Conservation (phyloP, 768 basidiomycete species). For the Auricularia auricula-judae region DNA sequence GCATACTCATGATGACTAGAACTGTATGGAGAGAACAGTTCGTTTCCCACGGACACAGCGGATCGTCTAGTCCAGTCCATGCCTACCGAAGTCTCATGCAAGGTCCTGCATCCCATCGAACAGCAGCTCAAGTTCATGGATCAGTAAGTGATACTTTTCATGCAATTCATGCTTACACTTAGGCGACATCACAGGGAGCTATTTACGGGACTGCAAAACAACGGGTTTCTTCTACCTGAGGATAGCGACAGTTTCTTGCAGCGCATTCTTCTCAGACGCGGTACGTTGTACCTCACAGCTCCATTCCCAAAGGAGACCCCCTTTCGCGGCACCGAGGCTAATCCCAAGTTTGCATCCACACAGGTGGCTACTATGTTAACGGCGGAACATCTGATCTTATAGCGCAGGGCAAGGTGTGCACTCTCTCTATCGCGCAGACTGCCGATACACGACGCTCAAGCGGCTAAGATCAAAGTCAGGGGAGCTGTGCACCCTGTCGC, state of each 20-base stretch:
- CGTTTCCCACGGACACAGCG: not conserved
- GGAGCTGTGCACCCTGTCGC: not conserved
- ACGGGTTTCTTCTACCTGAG: slow-evolving; percentile 52
- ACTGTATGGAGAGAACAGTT: not conserved
- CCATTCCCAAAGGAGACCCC: too few species aligned
- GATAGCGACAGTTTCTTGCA: slow-evolving; percentile 20
- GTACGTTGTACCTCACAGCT: not conserved
- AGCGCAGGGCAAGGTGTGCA: slow-evolving; percentile 1
- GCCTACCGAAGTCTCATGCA: not conserved
- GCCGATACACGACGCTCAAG: not conserved
- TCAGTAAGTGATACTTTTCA: not conserved
- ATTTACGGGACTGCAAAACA: slow-evolving; percentile 53
- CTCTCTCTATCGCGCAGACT: not conserved
- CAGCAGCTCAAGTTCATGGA: not conserved
- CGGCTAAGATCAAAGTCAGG: slow-evolving; percentile 3
- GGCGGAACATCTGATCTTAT: not conserved
- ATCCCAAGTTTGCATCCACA: not conserved
- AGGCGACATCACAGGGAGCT: slow-evolving; percentile 29
- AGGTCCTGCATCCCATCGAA: not conserved
- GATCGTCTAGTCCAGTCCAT: not conserved
- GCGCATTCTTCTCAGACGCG: not conserved
- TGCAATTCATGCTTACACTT: not conserved
- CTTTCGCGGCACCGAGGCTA: not conserved
- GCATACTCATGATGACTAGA: not conserved
- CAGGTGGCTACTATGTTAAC: slow-evolving; percentile 2